These are phyloP conservation scores for Rhododendron williamsianum DNA, from an alignment of 148 eudicot genomes.

Conservation along the genomic window DNA sequence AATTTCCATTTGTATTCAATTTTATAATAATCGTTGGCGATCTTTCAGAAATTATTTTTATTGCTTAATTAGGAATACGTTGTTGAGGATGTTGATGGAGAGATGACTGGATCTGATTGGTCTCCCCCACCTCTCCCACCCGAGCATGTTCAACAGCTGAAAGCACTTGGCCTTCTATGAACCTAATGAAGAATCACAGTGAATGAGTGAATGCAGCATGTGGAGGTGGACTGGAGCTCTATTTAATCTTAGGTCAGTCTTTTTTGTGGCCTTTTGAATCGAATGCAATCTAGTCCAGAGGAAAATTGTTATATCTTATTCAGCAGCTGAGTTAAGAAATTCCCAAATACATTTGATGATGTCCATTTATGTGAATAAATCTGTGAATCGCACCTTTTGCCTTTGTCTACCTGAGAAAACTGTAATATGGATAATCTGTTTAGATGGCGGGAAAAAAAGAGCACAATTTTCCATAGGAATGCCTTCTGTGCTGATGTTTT, in stretches of 20 bases:
- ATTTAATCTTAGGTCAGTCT: not conserved
- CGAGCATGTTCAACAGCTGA: slow-evolving; percentile 84
- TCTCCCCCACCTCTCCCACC: slow-evolving; percentile 78
- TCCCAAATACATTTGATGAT: not conserved
- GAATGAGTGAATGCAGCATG: not conserved
- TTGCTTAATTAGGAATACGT: slow-evolving; percentile 63
- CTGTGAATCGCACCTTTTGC: not conserved
- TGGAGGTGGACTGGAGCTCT: slow-evolving; percentile 6
- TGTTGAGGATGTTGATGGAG: slow-evolving; percentile 84
- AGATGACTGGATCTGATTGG: slow-evolving; percentile 66
- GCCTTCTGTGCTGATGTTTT: not conserved
- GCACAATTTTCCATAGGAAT: not conserved
- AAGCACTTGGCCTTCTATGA: slow-evolving; percentile 71
- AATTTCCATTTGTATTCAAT: not conserved
- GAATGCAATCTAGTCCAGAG: not conserved
- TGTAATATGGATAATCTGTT: not conserved
- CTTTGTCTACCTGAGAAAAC: not conserved
- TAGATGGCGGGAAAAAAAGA: not conserved
- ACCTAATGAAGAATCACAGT: not conserved
- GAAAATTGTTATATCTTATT: not conserved
- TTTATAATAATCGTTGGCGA: not conserved
- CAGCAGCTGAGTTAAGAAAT: slow-evolving; percentile 4
- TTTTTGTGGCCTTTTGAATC: not conserved
- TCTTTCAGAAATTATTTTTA: not conserved
- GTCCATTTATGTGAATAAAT: not conserved